Conservation (phyloP, 768 basidiomycete genomes). For the Punctularia strigosozonata region DNA sequence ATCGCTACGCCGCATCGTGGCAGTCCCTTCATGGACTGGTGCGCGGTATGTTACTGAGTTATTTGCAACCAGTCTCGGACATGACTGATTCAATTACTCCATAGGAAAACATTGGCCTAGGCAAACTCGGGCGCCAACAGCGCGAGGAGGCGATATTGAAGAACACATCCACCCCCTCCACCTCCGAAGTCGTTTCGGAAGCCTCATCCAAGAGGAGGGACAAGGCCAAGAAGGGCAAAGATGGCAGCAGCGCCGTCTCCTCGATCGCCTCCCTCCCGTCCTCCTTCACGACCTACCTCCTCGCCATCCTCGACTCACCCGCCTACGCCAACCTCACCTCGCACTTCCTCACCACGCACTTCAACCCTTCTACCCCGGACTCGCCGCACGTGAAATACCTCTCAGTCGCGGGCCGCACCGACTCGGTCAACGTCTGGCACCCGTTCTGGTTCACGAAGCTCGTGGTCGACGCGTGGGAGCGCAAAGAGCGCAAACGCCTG, state of each 20-base stretch:
- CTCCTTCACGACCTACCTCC: conserved; percentile 76
- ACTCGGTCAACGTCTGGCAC: conserved; percentile 67
- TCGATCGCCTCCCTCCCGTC: conserved; percentile 62
- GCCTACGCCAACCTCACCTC: conserved; percentile 93
- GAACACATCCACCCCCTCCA: neutral
- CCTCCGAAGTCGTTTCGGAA: neutral
- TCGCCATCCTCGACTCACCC: conserved; percentile 88
- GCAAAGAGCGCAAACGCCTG: conserved; percentile 36
- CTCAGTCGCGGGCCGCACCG: conserved; percentile 74
- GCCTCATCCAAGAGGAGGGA: conserved; percentile 5
- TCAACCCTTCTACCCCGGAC: conserved; percentile 77
- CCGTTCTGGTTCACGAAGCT: conserved; percentile 96
- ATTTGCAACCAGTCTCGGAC: neutral
- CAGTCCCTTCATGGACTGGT: conserved; percentile 99
- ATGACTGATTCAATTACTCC: conserved; percentile 5
- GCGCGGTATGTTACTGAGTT: conserved; percentile 45
- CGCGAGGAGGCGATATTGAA: conserved; percentile 2
- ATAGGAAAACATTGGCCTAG: conserved; percentile 87
- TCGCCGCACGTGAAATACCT: conserved; percentile 82
- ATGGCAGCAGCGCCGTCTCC: conserved; percentile 22
- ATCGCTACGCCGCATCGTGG: conserved; percentile 93
- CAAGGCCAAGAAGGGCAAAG: conserved; percentile 9
- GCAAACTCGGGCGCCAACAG: conserved; percentile 34
- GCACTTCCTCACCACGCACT: conserved; percentile 61
- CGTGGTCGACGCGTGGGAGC: conserved; percentile 80